Evolutionary conservation across 2,329 filamentous ascomycete genomes (phyloP).

Genomic region (Aschersonia sp.): DNA sequence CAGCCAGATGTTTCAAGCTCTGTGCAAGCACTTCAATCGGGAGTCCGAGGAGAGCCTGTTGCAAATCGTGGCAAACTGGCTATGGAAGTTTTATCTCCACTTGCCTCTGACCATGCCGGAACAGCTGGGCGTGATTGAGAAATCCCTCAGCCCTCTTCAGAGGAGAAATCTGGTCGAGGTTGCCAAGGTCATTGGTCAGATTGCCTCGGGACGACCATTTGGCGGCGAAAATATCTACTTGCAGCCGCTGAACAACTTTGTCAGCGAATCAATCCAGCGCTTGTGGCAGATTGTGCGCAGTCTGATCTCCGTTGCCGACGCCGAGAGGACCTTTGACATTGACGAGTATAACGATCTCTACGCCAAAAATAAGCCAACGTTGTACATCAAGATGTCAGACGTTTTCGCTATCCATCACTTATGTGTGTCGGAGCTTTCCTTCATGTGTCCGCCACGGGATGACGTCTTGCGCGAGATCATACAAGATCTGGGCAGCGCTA

Average conservation of each 20-base stretch:
- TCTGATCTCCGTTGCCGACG: conserved; percentile 71
- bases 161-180: conserved; percentile 88
- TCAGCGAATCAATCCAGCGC: conserved; percentile 71
- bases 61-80: conserved; percentile 76
- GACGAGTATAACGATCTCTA: conserved; percentile 98
- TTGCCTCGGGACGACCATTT: conserved; percentile 78
- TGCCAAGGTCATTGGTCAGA: conserved; percentile 79
- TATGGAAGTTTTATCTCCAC: conserved; percentile 89
- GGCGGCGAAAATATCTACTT: conserved; percentile 91
- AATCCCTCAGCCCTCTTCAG: conserved; percentile 75
- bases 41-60: conserved; percentile 68
- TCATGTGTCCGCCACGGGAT: conserved; percentile 66
- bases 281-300: conserved; percentile 62
- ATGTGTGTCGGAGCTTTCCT: conserved; percentile 62
- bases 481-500: conserved; percentile 86
- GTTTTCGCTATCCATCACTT: conserved; percentile 93
- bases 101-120: conserved; percentile 83
- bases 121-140: conserved; percentile 84
- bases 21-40: conserved; percentile 63
- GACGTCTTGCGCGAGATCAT: conserved; percentile 85
- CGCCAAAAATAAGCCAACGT: conserved; percentile 84
- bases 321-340: conserved; percentile 89
- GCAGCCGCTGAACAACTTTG: conserved; percentile 85
- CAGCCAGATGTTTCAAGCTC: conserved; percentile 68
- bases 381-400: conserved; percentile 99